Evolutionary conservation across 371 early-diverging fungal species (phyloP).

Genomic region (Mucor saturninus): DNA sequence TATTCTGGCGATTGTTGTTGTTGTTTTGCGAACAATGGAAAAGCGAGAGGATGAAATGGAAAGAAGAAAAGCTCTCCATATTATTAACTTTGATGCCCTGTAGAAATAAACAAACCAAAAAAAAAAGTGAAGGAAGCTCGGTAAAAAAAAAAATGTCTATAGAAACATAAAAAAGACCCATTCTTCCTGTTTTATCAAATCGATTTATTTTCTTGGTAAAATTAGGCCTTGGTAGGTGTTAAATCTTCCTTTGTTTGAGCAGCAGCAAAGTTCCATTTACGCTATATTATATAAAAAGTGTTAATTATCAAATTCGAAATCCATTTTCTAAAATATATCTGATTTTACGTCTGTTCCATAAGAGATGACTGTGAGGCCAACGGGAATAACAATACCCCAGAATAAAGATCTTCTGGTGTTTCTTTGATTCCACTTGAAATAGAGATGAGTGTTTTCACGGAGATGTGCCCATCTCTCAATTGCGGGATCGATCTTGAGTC

Average conservation of each 20-base stretch:
- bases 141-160: neutral
- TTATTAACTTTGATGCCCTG: conserved; percentile 92
- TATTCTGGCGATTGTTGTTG: conserved; percentile 72
- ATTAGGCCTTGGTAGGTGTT: conserved; percentile 10
- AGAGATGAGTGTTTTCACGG: conserved; percentile 66
- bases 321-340: neutral
- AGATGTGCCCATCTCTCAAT: conserved; percentile 70
- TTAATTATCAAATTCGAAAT: neutral
- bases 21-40: conserved; percentile 75
- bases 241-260: conserved; percentile 51
- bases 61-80: conserved; percentile 71
- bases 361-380: conserved; percentile 55
- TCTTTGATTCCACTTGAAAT: conserved; percentile 60
- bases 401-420: conserved; percentile 50
- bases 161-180: too few relatives aligned
- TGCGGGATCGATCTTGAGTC: conserved; percentile 61
- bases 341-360: conserved; percentile 56
- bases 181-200: too few relatives aligned
- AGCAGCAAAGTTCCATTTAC: conserved; percentile 53
- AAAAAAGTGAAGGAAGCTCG: neutral
- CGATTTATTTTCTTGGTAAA: neutral
- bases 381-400: conserved; percentile 60
- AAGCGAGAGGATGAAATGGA: conserved; percentile 83
- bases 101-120: conserved; percentile 34
- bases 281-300: conserved; percentile 24